These are phyloP conservation scores for Escovopsis sp. DNA, from an alignment of 2,329 filamentous ascomycete genomes.

Conservation along the genomic window DNA sequence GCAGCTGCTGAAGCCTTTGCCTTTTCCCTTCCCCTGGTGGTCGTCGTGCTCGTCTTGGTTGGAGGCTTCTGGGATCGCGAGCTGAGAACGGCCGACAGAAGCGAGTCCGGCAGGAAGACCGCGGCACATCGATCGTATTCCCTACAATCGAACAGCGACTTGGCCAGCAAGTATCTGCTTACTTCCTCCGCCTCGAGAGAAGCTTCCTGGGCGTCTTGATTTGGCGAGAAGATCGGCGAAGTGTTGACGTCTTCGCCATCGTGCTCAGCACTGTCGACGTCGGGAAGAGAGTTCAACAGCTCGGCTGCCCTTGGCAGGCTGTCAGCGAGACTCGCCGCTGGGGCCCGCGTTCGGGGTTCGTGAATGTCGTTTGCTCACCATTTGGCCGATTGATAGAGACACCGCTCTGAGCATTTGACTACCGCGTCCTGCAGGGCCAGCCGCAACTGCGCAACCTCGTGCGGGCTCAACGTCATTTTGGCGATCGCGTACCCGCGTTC, in stretches of 20 bases:
- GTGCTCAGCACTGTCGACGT: conserved; percentile 40
- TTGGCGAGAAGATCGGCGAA: conserved; percentile 35
- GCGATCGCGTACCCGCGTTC: background rate
- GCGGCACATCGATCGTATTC: conserved; percentile 90
- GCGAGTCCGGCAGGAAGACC: conserved; percentile 70
- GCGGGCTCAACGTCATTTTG: conserved; percentile 37
- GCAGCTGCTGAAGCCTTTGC: conserved; percentile 15
- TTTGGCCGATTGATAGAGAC: conserved; percentile 91
- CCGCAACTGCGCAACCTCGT: conserved; percentile 49
- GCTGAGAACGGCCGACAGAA: conserved; percentile 50
- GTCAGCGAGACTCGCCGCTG: background rate
- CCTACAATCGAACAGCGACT: conserved; percentile 86
- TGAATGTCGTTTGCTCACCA: conserved; percentile 45
- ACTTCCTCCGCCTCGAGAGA: conserved; percentile 64
- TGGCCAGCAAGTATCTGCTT: conserved; percentile 75
- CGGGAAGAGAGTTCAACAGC: conserved; percentile 69
- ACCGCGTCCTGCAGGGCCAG: conserved; percentile 70
- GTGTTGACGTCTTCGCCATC: conserved; percentile 24
- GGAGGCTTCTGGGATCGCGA: conserved; percentile 25
- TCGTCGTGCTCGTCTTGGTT: conserved; percentile 23
- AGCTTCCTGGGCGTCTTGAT: conserved; percentile 56
- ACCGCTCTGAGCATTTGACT: conserved; percentile 82
- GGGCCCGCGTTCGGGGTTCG: background rate
- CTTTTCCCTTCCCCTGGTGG: conserved; percentile 40
- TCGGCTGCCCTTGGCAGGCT: conserved; percentile 66